These are phyloP conservation scores for Eucalyptus leucophloia DNA, from an alignment of 345 rosid genomes.

Conservation along the genomic window DNA sequence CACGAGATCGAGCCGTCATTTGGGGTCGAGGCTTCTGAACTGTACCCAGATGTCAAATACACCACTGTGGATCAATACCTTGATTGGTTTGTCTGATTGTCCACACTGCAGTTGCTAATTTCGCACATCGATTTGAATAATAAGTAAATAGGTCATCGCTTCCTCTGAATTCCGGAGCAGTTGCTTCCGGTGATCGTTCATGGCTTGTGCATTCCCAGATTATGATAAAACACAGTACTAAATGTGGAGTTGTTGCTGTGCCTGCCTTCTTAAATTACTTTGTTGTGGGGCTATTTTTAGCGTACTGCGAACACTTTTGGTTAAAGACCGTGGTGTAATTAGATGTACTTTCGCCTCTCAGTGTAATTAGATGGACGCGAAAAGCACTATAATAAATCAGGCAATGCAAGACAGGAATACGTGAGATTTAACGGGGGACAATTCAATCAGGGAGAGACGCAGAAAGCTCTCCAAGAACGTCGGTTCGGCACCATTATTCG, in stretches of 20 bases:
- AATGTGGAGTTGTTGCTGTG: background rate
- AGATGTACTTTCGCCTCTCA: background rate
- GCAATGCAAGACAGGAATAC: background rate
- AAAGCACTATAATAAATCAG: background rate
- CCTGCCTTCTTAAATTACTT: background rate
- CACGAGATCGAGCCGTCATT: background rate
- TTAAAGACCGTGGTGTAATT: background rate
- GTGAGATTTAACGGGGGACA: background rate
- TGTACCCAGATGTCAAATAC: background rate
- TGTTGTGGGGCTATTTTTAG: background rate
- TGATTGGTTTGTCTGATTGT: background rate
- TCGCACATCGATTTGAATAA: background rate
- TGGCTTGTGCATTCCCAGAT: background rate
- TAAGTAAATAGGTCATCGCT: background rate
- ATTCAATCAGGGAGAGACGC: background rate
- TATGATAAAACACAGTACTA: background rate
- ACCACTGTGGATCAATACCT: background rate
- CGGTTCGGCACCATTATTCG: background rate
- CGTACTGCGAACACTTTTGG: background rate
- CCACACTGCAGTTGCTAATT: background rate
- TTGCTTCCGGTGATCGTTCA: background rate
- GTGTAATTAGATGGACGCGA: background rate
- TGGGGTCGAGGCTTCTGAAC: background rate
- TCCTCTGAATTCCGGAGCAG: background rate
- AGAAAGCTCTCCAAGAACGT: background rate